phyloP scores from a whole-genome alignment of 768 basidiomycete species.

The Tylopilus balloui region DNA sequence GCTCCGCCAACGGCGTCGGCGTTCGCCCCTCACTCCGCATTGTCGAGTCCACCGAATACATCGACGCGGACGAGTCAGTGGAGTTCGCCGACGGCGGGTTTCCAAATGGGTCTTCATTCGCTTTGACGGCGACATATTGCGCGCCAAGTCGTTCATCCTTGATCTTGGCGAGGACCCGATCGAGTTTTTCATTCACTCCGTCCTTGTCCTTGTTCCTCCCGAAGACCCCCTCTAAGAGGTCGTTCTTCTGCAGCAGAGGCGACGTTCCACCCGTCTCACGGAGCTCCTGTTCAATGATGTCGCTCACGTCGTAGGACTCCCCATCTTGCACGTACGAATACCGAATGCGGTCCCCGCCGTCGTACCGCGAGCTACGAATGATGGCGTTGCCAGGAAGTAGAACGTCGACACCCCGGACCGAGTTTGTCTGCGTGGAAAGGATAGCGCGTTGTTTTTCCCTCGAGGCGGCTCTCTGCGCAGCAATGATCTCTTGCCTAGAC shows the following conservation, averaged over 20 bases:
- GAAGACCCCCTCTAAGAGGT: conserved; percentile 65
- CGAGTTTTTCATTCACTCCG: conserved; percentile 62
- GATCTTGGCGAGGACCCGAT: conserved; percentile 72
- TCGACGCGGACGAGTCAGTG: conserved; percentile 40
- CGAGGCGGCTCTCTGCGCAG: conserved; percentile 82
- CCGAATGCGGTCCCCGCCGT: conserved; percentile 67
- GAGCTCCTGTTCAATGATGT: conserved; percentile 89
- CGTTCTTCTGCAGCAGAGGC: conserved; percentile 36
- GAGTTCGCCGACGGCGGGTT: conserved; percentile 27
- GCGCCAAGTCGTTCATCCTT: conserved; percentile 52
- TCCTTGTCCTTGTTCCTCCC: conserved; percentile 57
- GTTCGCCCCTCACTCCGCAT: conserved; percentile 22
- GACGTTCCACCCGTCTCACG: conserved; percentile 41
- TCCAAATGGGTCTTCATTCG: conserved; percentile 17
- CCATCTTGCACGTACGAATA: conserved; percentile 96
- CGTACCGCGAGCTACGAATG: conserved; percentile 77
- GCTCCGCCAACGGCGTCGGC: conserved; percentile 26
- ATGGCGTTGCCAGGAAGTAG: conserved; percentile 79
- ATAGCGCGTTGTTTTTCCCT: conserved; percentile 84
- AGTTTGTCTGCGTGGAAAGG: conserved; percentile 80
- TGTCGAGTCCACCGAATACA: conserved; percentile 53
- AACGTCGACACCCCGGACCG: conserved; percentile 84
- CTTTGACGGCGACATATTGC: conserved; percentile 18
- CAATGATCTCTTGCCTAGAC: conserved; percentile 87
- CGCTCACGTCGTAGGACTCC: conserved; percentile 89